These are phyloP conservation scores for Letharia lupina DNA, from an alignment of 495 filamentous ascomycete species.

Conservation along the genomic window DNA sequence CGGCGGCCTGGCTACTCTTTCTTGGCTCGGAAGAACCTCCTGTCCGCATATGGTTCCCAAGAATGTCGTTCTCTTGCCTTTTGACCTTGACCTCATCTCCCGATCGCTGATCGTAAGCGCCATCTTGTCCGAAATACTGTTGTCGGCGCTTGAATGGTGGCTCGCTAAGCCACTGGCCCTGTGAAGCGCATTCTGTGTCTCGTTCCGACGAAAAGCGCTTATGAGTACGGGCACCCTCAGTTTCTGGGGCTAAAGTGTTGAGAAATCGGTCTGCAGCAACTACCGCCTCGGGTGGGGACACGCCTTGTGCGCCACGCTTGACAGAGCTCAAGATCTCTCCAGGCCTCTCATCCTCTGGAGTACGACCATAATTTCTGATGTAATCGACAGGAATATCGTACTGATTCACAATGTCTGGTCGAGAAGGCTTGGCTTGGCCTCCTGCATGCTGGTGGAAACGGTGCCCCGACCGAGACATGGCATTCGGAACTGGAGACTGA, in stretches of 20 bases:
- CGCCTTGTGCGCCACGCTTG: conserved; percentile 6
- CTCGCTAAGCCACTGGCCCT: conserved; percentile 11
- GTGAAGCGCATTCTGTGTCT: conserved; percentile 4
- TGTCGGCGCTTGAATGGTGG: conserved; percentile 5
- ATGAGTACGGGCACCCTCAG: conserved; percentile 1
- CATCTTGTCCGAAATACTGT: conserved; percentile 11
- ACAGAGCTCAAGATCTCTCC: conserved; percentile 19
- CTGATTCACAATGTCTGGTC: conserved; percentile 14
- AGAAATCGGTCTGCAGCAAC: conserved; percentile 38
- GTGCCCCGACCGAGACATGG: conserved; percentile 1
- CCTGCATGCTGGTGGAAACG: not conserved
- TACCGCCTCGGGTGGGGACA: conserved; percentile 21
- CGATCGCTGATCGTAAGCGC: conserved; percentile 9
- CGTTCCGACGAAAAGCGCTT: conserved; percentile 6
- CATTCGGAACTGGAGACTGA: conserved; percentile 7
- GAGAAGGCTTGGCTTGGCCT: conserved; percentile 8
- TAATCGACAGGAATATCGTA: not conserved
- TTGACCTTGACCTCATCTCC: not conserved
- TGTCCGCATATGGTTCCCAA: not conserved
- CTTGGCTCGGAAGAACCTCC: conserved; percentile 2
- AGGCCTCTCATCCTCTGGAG: conserved; percentile 29
- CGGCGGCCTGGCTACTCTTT: not conserved
- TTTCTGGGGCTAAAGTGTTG: conserved; percentile 30
- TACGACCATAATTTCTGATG: conserved; percentile 17
- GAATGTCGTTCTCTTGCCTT: not conserved